Evolutionary conservation across 148 eudicot species (phyloP).

Genomic region (Rhododendron henanense): DNA sequence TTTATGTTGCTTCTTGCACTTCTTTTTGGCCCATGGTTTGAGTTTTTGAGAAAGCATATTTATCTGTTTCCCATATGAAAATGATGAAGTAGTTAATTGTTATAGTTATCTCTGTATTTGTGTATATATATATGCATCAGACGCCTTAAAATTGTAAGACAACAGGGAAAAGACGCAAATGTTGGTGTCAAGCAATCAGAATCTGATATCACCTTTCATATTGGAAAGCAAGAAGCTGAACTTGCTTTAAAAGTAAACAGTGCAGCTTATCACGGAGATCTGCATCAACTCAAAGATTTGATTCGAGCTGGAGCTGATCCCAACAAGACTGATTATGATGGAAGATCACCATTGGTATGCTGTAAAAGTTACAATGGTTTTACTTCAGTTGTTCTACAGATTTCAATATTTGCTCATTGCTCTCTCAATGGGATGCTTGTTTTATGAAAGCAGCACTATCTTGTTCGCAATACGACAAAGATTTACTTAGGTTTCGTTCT

Average conservation of each 20-base stretch:
- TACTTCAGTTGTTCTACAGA: background rate
- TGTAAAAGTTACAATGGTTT: background rate
- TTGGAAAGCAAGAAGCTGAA: constrained; percentile 87
- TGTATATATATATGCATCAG: background rate
- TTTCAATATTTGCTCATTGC: background rate
- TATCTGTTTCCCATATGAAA: background rate
- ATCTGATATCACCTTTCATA: constrained; percentile 73
- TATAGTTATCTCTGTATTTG: background rate
- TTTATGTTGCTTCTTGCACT: background rate
- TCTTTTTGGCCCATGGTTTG: background rate
- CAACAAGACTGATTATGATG: constrained; percentile 82
- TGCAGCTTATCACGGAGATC: constrained; percentile 77
- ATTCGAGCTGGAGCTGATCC: constrained; percentile 89
- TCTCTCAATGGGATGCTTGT: background rate
- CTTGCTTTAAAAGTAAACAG: constrained; percentile 86
- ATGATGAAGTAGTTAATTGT: background rate
- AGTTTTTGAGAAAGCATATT: background rate
- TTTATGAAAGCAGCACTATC: background rate
- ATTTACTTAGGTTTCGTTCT: background rate
- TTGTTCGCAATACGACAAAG: background rate
- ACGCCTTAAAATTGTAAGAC: constrained; percentile 4
- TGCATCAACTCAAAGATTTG: constrained; percentile 64
- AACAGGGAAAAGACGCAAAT: constrained; percentile 66
- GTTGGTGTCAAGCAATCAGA: constrained; percentile 63
- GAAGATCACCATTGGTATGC: constrained; percentile 79